phyloP scores from a whole-genome alignment of 345 rosid species.

The Zanthoxylum bungeanum region DNA sequence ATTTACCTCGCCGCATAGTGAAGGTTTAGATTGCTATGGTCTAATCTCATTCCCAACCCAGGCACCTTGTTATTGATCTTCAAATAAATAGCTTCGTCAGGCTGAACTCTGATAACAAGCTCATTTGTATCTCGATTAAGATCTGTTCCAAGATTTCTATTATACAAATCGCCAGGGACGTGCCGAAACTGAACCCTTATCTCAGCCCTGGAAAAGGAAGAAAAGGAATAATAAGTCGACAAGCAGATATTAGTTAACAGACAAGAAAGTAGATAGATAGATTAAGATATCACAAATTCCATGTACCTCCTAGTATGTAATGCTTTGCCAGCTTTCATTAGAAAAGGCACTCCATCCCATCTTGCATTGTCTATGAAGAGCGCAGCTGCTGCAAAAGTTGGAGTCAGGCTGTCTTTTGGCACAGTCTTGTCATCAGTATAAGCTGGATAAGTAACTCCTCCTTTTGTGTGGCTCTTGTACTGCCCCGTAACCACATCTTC shows the following conservation, averaged over 20 bases:
- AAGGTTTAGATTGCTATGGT: constrained; percentile 83
- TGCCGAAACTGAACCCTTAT: constrained; percentile 97
- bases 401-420: constrained; percentile 83
- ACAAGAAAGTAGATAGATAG: not conserved
- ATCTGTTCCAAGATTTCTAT: constrained; percentile 69
- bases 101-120: constrained; percentile 94
- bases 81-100: constrained; percentile 95
- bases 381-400: constrained; percentile 99
- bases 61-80: constrained; percentile 98
- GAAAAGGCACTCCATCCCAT: constrained; percentile 99
- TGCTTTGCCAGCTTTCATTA: constrained; percentile 99
- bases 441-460: constrained; percentile 74
- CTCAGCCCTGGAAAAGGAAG: constrained; percentile 64
- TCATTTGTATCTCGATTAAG: constrained; percentile 89
- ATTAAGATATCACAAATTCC: constrained; percentile 10
- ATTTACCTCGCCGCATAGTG: constrained; percentile 86
- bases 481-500: constrained; percentile 87
- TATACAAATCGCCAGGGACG: constrained; percentile 95
- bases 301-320: constrained; percentile 69
- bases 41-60: constrained; percentile 97
- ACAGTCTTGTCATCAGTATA: constrained; percentile 92
- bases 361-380: constrained; percentile 93
- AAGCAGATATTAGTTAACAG: not conserved
- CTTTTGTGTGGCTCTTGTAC: constrained; percentile 90
- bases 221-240: constrained; percentile 3